phyloP scores from a whole-genome alignment of 495 filamentous ascomycete species.

The Saxophila tyrrhenica region DNA sequence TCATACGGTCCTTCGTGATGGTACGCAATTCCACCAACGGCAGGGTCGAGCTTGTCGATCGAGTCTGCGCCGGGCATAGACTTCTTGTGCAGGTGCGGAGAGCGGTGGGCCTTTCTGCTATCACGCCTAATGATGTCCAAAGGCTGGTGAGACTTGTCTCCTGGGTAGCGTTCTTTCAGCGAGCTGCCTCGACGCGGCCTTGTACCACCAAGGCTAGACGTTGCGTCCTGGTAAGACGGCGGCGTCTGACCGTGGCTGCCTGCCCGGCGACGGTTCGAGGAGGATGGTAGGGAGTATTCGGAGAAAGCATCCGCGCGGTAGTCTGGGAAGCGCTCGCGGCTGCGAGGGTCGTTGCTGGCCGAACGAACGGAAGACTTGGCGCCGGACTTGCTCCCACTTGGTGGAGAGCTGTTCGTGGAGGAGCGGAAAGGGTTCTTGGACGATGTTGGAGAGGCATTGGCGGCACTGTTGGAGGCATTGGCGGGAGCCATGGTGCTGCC shows the following conservation, averaged over 20 bases:
- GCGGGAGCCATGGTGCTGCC: constrained; percentile 26
- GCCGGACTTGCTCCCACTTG: constrained; percentile 9
- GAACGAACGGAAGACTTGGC: constrained; percentile 21
- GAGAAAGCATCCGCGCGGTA: constrained; percentile 26
- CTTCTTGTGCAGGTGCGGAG: constrained; percentile 50
- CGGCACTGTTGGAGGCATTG: constrained; percentile 20
- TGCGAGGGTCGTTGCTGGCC: constrained; percentile 23
- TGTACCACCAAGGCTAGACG: not conserved
- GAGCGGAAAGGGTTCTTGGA: constrained; percentile 29
- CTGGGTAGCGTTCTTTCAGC: constrained; percentile 46
- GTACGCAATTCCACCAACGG: constrained; percentile 47
- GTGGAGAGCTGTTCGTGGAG: constrained; percentile 21
- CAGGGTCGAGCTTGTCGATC: constrained; percentile 68
- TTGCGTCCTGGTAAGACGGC: constrained; percentile 8
- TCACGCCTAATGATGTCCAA: constrained; percentile 50
- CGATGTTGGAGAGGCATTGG: constrained; percentile 6
- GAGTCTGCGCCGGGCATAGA: constrained; percentile 59
- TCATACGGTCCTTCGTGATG: constrained; percentile 94
- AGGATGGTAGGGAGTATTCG: constrained; percentile 10
- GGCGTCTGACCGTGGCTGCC: constrained; percentile 12
- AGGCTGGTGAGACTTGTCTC: constrained; percentile 50
- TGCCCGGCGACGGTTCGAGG: constrained; percentile 17
- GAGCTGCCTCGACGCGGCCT: constrained; percentile 34
- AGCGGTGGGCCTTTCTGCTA: constrained; percentile 47
- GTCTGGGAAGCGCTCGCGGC: constrained; percentile 23